Conservation (phyloP, 768 basidiomycete species). For the Leucocoprinus sp. region DNA sequence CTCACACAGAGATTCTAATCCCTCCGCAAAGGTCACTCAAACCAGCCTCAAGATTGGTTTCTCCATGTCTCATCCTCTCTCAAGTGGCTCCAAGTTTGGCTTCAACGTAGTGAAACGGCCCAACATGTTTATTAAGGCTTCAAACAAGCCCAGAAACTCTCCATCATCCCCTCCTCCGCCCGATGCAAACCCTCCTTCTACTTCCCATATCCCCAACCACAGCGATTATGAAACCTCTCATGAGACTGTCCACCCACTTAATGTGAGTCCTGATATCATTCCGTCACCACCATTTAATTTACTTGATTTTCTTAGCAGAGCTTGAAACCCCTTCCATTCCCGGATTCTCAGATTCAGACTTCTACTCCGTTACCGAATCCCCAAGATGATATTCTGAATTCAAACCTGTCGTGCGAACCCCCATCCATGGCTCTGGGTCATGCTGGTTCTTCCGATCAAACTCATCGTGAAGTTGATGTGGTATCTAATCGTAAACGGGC, state of each 20-base stretch:
- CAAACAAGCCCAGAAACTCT: neutral
- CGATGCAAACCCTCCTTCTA: neutral
- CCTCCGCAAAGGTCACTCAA: neutral
- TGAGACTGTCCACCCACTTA: neutral
- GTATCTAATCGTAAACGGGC: neutral
- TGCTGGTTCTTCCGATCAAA: neutral
- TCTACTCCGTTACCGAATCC: conserved; percentile 37
- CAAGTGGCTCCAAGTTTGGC: neutral
- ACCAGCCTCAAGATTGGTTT: neutral
- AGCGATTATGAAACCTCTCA: neutral
- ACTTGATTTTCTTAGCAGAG: conserved; percentile 20
- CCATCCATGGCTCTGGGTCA: neutral
- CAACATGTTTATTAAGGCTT: neutral
- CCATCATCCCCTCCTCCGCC: neutral
- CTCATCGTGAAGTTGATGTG: neutral
- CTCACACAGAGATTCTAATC: neutral
- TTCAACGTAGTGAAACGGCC: conserved; percentile 5
- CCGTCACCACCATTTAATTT: neutral
- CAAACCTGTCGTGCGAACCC: neutral
- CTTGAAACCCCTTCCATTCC: conserved; percentile 51
- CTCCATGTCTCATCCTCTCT: neutral
- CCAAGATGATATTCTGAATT: neutral
- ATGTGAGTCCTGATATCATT: neutral
- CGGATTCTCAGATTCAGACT: conserved; percentile 37
- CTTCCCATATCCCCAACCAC: neutral